These are phyloP conservation scores for Cornus suecica DNA, from an alignment of 148 eudicot species.

Conservation along the genomic window DNA sequence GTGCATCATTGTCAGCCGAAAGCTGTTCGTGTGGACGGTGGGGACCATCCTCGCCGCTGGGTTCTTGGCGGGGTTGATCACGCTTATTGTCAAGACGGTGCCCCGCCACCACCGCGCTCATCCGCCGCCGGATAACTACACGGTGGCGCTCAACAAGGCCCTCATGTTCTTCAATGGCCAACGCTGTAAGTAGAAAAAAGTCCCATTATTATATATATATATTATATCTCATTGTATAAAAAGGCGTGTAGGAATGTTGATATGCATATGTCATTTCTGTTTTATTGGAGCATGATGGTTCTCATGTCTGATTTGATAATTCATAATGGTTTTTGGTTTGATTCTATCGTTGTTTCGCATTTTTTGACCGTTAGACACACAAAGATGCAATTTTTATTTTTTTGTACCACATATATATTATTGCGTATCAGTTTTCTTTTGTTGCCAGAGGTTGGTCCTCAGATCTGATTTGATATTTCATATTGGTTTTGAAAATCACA, in stretches of 20 bases:
- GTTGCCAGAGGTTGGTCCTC: no score
- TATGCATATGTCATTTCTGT: background rate
- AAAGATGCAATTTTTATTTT: no score
- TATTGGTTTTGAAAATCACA: background rate
- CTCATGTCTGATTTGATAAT: background rate
- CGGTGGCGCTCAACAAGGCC: constrained; percentile 68
- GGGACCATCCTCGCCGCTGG: constrained; percentile 60
- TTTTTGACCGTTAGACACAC: no score
- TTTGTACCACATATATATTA: no score
- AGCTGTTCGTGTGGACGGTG: constrained; percentile 76
- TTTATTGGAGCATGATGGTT: background rate
- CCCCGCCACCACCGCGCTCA: constrained; percentile 49
- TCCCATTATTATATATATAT: background rate
- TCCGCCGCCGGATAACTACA: constrained; percentile 84
- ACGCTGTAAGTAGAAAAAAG: constrained; percentile 44
- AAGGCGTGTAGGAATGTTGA: background rate
- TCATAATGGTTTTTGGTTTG: background rate
- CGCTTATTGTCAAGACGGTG: constrained; percentile 65
- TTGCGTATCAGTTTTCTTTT: no score
- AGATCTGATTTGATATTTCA: no score
- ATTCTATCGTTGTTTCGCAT: background rate
- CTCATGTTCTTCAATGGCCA: constrained; percentile 97
- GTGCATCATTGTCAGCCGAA: constrained; percentile 70
- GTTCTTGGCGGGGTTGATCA: constrained; percentile 50
- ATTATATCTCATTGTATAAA: no score